phyloP scores from a whole-genome alignment of 1,284 basidiomycete species.

The Cryptococcus jaspeensis region DNA sequence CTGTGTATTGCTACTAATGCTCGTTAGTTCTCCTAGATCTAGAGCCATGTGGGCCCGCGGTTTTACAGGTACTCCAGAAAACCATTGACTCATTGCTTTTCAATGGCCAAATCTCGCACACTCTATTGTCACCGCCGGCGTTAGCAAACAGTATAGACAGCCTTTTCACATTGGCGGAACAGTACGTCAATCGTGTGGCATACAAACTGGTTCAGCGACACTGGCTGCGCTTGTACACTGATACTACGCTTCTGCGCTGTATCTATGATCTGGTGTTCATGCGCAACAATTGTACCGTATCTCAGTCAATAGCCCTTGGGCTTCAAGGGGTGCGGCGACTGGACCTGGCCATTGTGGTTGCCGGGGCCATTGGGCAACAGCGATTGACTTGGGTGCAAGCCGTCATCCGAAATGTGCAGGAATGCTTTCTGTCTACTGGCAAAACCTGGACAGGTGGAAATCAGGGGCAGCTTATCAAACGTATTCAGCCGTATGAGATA shows the following conservation, averaged over 20 bases:
- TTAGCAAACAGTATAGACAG: too few species aligned
- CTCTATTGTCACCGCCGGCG: too few species aligned
- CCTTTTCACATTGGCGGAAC: slow-evolving; percentile 49
- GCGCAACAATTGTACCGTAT: too few species aligned
- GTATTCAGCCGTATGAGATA: too few species aligned
- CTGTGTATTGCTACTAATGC: too few species aligned
- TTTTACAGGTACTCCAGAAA: too few species aligned
- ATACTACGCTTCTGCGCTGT: slow-evolving; percentile 43
- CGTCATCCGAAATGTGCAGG: slow-evolving; percentile 60
- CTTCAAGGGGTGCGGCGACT: slow-evolving; percentile 57
- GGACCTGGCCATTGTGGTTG: slow-evolving; percentile 78
- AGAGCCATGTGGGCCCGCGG: too few species aligned
- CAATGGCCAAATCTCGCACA: too few species aligned
- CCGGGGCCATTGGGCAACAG: slow-evolving; percentile 68
- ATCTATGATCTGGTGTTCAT: slow-evolving; percentile 16
- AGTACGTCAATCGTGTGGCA: slow-evolving; percentile 49
- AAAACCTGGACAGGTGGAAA: background rate
- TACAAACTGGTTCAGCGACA: slow-evolving; percentile 47
- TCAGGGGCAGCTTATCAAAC: background rate
- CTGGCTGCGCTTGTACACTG: slow-evolving; percentile 55
- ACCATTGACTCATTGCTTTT: too few species aligned
- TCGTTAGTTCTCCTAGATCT: too few species aligned
- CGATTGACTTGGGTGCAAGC: slow-evolving; percentile 62
- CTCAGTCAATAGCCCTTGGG: slow-evolving; percentile 10
- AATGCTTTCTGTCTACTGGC: background rate